Base-by-base conservation (phyloP, 2,329 filamentous ascomycete species). In the Sporothrix phasma region DNA sequence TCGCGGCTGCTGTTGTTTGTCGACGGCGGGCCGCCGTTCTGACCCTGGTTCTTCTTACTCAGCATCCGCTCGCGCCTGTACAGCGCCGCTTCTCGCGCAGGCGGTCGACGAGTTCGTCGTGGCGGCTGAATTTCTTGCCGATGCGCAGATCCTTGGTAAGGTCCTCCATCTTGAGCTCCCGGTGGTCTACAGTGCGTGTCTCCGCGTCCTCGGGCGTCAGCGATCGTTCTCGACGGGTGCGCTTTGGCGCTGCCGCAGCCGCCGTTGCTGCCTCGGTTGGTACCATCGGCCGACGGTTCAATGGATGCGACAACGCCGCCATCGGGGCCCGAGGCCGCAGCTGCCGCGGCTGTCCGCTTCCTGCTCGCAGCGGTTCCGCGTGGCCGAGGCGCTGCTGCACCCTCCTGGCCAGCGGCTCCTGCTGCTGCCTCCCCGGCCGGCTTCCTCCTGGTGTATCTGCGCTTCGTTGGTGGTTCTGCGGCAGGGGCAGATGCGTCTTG, bases 111-210 rank as follows among this genome's bases (percentile, higher is more conserved):
- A 94, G 86, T 70, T 88, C 85, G 69, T 86, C 84, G 69, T 91
- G 88, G 3, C 87, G 82, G 70, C 86, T 87, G 64, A 90, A 92
- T 66, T 88, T 86, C 72, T 88, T 89, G 64, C 90, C 90, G 64
- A 88, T 87, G 24, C 81, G 81, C 61, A 88, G 77, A 70, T 90
- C 88, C 66, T 81, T 84, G 59, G 85, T 89, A 3, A 94, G 75
- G 64, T 91, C 88, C 49, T 81, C 82, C 85, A 94, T 90, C 62
- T 84, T 89, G 29, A 89, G 81, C 3, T 80, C 81, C 26, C 82
- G 81, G 24, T 84, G 78, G 70, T 92, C 87, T 63, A 93, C 86
- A 67, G 81, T 74, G 65, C 82, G 79, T 26, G 75, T 73, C 70
- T 88, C 86, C 3, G 85, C 83, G 68, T 87, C 83, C 62, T 87